A percentile compares a stretch with the other conserved stretches of the same genome.
Evolutionary conservation across 495 filamentous ascomycete genomes (phyloP).

Genomic region (Xylaria sp.): DNA sequence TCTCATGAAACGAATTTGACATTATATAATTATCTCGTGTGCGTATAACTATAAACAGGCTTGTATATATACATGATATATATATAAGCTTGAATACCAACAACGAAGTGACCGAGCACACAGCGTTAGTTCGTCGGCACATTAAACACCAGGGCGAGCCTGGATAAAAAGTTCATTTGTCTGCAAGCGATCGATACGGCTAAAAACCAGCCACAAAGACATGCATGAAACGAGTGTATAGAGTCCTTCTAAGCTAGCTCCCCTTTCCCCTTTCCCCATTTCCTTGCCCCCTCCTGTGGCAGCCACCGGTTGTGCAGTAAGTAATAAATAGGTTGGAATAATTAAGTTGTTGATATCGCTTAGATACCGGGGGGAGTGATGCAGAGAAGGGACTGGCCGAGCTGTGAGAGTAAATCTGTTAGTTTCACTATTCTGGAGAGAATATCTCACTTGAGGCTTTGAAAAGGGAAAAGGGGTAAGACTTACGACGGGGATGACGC

Average conservation of each 20-base stretch:
- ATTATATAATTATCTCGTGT: constrained; percentile 23
- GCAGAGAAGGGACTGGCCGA: constrained; percentile 25
- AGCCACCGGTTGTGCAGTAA: neutral
- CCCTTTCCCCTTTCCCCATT: too few relatives aligned
- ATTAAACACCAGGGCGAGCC: neutral
- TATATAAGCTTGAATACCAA: neutral
- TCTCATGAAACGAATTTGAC: neutral
- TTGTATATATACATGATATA: too few relatives aligned
- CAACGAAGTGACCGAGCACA: neutral
- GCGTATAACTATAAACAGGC: constrained; percentile 1
- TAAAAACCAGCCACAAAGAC: neutral
- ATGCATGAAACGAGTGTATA: neutral
- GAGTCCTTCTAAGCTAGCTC: neutral
- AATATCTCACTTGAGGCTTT: neutral
- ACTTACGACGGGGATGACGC: constrained; percentile 30
- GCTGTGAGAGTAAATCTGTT: neutral
- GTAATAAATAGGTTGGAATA: neutral
- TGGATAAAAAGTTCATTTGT: neutral
- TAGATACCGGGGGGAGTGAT: neutral
- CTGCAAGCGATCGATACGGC: neutral
- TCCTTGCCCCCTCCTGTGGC: too few relatives aligned
- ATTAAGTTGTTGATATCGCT: neutral
- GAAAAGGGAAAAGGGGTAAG: neutral
- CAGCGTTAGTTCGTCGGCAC: constrained; percentile 2
- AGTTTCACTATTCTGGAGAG: neutral